These are phyloP conservation scores for Leonotis leonurus DNA, from an alignment of 257 asterid genomes.

Conservation along the genomic window DNA sequence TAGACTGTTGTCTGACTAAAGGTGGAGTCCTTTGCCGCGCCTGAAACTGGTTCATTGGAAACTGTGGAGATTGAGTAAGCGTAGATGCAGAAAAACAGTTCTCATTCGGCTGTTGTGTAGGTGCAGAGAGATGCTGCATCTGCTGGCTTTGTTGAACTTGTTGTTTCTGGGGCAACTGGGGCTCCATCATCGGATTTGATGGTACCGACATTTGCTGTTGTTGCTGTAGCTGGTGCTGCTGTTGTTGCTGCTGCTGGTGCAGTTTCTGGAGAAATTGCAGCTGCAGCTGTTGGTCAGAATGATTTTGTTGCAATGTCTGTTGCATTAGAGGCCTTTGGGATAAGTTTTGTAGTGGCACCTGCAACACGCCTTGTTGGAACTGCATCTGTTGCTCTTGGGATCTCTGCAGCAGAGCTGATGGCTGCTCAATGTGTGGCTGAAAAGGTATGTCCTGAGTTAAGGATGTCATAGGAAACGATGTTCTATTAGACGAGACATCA, in stretches of 20 bases:
- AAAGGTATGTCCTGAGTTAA: constrained; percentile 55
- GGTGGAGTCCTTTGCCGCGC: constrained; percentile 47
- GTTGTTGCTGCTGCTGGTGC: constrained; percentile 43
- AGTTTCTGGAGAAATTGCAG: constrained; percentile 68
- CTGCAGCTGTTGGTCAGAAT: constrained; percentile 71
- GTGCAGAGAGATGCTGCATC: constrained; percentile 31
- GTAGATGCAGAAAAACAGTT: constrained; percentile 46
- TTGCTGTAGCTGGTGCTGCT: too few species aligned
- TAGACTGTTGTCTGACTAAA: constrained; percentile 37
- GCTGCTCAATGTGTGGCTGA: constrained; percentile 60
- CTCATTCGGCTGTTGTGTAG: constrained; percentile 44
- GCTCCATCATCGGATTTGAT: constrained; percentile 40
- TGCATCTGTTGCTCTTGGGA: constrained; percentile 55
- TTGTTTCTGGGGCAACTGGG: constrained; percentile 49
- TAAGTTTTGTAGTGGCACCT: constrained; percentile 47
- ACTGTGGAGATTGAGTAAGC: too few species aligned
- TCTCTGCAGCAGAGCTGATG: constrained; percentile 41
- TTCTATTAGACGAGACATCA: constrained; percentile 26
- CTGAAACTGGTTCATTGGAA: constrained; percentile 56
- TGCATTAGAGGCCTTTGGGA: too few species aligned
- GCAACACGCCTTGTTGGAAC: constrained; percentile 42
- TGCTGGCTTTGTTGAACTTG: constrained; percentile 52
- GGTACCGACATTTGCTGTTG: constrained; percentile 35
- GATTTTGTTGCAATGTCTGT: constrained; percentile 41
- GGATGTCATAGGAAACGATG: constrained; percentile 36